These are phyloP conservation scores for Cinnamomum chago DNA, from an alignment of 164 flowering plant genomes.

Conservation along the genomic window DNA sequence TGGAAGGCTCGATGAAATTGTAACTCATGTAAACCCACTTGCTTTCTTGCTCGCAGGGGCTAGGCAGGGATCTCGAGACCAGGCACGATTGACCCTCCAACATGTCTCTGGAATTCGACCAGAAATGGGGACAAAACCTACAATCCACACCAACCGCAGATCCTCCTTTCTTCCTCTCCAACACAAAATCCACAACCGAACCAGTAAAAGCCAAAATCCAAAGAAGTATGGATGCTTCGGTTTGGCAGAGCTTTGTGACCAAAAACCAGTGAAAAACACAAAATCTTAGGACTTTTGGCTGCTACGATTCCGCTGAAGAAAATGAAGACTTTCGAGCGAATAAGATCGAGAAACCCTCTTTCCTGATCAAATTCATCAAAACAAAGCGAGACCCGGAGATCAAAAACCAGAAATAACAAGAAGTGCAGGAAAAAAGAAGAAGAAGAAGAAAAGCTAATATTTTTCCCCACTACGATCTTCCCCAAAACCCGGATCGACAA, in stretches of 20 bases:
- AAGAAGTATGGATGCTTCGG: not conserved
- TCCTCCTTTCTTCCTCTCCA: conserved; percentile 15
- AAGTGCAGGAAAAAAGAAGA: not conserved
- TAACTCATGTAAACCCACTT: conserved; percentile 27
- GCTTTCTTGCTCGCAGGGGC: conserved; percentile 28
- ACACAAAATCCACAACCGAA: conserved; percentile 13
- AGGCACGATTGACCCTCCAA: conserved; percentile 28
- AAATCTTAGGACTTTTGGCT: not conserved
- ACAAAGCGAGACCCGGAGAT: not conserved
- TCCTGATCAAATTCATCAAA: not conserved
- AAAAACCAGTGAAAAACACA: not conserved
- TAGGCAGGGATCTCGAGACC: conserved; percentile 24
- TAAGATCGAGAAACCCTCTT: not conserved
- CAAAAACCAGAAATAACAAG: not conserved
- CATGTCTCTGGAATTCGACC: conserved; percentile 17
- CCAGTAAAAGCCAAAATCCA: not conserved
- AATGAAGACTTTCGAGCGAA: not conserved
- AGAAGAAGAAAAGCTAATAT: not conserved
- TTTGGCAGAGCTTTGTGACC: not conserved
- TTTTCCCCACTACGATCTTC: not conserved
- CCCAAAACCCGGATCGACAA: not conserved
- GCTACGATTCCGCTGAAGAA: not conserved
- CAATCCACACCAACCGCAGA: conserved; percentile 8
- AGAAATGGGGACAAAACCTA: not conserved
- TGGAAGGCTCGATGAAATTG: conserved; percentile 15